Base-by-base conservation (phyloP, 2,329 filamentous ascomycete species). In the Parafenestella ontariensis region DNA sequence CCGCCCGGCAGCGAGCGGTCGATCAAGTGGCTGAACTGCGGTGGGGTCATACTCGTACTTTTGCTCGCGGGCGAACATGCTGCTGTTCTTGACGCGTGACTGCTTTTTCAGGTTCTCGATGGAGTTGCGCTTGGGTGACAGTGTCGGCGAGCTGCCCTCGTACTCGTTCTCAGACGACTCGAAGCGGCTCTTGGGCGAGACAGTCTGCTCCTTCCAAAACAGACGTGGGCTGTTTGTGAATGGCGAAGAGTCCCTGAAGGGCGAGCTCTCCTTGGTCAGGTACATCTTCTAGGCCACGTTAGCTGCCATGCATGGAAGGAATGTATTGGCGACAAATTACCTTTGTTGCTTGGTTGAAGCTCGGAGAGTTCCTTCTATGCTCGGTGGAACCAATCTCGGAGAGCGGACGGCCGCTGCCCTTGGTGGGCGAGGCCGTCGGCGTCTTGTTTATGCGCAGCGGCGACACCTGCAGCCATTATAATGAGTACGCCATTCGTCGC, bases 21-120 rank as follows among this genome's bases (percentile, higher is more conserved):
- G 87, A 78, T 98, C 91, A 57, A 96, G 85, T 54, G 90, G 83
- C 41, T 90, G 89, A 49, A 92, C 78, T 62, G 87, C 86, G 51
- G 89, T 85, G 24, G 93, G 92, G 75, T 97, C 92, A 81, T 97
- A 97, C 80, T 96, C 90, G 75, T 92, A 87, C 78, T 93, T 93
- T 72, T 92, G 89, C 78, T 97, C 93, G 50, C 93, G 89, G 37
- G 92, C 92, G 74, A 96, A 91, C 83, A 98, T 97, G 79, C 89
- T 96, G 84, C 94, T 97, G 81, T 96, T 98, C 83, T 94, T 96
- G 69, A 99, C 95, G 56, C 95, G 90, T 50, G 94, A 96, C 28
- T 92, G 93, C 74, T 89, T 91, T 79, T 97, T 96, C 55, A 99
- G 84, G 71, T 93, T 93, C 83, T 99, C 95, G 64, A 99, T 93